Conservation (phyloP, 352 stramenopile species). For the Globisporangium polare region DNA sequence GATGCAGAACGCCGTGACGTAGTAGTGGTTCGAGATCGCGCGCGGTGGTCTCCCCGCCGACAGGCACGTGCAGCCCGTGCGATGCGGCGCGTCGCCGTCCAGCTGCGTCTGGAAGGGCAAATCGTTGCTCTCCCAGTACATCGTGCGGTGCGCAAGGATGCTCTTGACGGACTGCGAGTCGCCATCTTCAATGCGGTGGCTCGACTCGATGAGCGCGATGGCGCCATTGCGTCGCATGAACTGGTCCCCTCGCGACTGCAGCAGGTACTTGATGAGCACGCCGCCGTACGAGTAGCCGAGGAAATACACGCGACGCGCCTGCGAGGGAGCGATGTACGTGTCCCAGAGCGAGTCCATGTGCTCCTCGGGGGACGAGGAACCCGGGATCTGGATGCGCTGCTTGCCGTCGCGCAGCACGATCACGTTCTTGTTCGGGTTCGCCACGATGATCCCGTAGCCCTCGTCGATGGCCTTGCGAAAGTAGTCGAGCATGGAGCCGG, state of each 20-base stretch:
- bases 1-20: constrained; percentile 86
- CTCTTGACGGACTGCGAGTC: constrained; percentile 85
- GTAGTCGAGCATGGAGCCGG: constrained; percentile 86
- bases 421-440: constrained; percentile 89
- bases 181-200: constrained; percentile 81
- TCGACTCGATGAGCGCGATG: constrained; percentile 85
- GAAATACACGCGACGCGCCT: constrained; percentile 77
- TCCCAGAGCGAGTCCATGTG: constrained; percentile 90
- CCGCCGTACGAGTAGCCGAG: constrained; percentile 87
- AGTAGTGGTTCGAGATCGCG: constrained; percentile 83
- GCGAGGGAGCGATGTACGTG: constrained; percentile 56
- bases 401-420: constrained; percentile 80
- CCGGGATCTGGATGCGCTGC: constrained; percentile 77
- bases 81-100: constrained; percentile 75
- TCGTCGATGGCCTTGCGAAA: constrained; percentile 85
- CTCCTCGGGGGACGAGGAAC: constrained; percentile 79
- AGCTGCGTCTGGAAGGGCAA: constrained; percentile 66
- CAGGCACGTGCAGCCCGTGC: constrained; percentile 81
- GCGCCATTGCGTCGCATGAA: constrained; percentile 83
- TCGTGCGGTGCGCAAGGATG: constrained; percentile 82
- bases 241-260: constrained; percentile 83
- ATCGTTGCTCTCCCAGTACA: constrained; percentile 90
- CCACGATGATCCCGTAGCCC: constrained; percentile 84
- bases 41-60: constrained; percentile 64
- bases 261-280: constrained; percentile 86